These are phyloP conservation scores for Pulicaria dysenterica DNA, from an alignment of 129 eudicot genomes.

Conservation along the genomic window DNA sequence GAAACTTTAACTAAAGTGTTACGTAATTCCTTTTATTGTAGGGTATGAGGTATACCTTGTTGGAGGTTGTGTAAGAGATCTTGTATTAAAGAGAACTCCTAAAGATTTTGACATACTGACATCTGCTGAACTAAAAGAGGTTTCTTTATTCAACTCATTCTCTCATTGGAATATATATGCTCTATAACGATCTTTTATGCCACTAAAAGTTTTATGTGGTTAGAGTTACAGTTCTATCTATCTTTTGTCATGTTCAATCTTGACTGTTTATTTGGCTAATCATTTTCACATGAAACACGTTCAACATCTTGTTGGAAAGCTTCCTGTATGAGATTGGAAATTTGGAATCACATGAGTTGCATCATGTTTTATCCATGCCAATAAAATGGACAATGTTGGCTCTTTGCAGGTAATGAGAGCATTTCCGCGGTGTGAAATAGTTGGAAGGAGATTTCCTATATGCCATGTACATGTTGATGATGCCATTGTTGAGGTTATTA, in stretches of 20 bases:
- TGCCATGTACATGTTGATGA: slow-evolving; percentile 70
- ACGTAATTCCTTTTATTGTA: slow-evolving; percentile 21
- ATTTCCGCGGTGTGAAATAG: slow-evolving; percentile 56
- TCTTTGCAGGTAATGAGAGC: slow-evolving; percentile 50
- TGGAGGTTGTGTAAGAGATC: slow-evolving; percentile 68
- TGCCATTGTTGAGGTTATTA: slow-evolving; percentile 56
- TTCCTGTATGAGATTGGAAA: too few species aligned
- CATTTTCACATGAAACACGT: too few species aligned
- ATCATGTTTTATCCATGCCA: neutral
- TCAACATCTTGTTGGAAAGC: too few species aligned
- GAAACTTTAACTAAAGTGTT: neutral
- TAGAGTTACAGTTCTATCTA: too few species aligned
- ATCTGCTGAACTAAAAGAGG: slow-evolving; percentile 74
- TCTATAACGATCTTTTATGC: too few species aligned
- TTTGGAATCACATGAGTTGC: too few species aligned
- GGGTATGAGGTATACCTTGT: slow-evolving; percentile 65
- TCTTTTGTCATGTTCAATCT: too few species aligned
- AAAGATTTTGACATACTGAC: slow-evolving; percentile 68
- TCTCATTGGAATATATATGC: neutral
- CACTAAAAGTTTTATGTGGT: too few species aligned
- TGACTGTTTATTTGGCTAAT: too few species aligned
- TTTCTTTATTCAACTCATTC: slow-evolving; percentile 19
- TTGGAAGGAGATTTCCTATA: slow-evolving; percentile 74
- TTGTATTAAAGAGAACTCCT: slow-evolving; percentile 53
- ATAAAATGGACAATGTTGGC: slow-evolving; percentile 5